These are phyloP conservation scores for Curvularia sp. DNA, from an alignment of 2,329 filamentous ascomycete genomes.

Conservation along the genomic window DNA sequence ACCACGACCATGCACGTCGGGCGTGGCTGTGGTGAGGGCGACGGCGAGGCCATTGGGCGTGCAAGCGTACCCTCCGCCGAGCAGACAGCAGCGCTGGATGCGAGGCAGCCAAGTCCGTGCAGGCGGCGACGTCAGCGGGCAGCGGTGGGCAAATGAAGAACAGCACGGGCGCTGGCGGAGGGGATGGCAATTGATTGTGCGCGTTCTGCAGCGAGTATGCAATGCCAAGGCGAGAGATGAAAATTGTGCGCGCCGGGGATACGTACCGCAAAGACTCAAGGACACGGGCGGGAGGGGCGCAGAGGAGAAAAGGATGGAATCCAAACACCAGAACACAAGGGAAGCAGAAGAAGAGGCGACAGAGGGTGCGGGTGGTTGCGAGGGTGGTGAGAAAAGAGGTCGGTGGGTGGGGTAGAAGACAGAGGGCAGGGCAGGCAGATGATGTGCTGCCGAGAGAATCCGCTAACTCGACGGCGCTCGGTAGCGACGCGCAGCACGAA, in stretches of 20 bases:
- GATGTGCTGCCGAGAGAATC: conserved; percentile 32
- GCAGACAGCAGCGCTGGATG: neutral
- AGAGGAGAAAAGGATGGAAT: conserved; percentile 32
- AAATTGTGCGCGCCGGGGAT: conserved; percentile 31
- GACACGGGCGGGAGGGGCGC: conserved; percentile 23
- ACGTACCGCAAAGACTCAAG: conserved; percentile 35
- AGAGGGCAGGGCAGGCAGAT: conserved; percentile 21
- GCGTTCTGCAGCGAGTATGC: conserved; percentile 12
- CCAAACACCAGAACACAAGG: conserved; percentile 46
- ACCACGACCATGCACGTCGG: neutral
- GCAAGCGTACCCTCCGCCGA: neutral
- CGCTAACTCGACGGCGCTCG: conserved; percentile 30
- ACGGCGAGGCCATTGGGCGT: neutral
- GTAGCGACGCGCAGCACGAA: conserved; percentile 30
- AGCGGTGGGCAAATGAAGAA: conserved; percentile 5
- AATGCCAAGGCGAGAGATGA: conserved; percentile 34
- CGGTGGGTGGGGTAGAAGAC: conserved; percentile 36
- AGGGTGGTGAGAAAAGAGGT: neutral
- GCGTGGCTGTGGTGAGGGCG: neutral
- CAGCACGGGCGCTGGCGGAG: neutral
- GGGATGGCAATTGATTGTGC: conserved; percentile 11
- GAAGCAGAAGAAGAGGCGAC: conserved; percentile 33
- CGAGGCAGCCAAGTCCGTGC: conserved; percentile 22
- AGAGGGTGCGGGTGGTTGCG: conserved; percentile 9
- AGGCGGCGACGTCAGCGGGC: conserved; percentile 32